Base-by-base conservation (phyloP, 1,139 yeast species). In the Lodderomyces jiufengensis region DNA sequence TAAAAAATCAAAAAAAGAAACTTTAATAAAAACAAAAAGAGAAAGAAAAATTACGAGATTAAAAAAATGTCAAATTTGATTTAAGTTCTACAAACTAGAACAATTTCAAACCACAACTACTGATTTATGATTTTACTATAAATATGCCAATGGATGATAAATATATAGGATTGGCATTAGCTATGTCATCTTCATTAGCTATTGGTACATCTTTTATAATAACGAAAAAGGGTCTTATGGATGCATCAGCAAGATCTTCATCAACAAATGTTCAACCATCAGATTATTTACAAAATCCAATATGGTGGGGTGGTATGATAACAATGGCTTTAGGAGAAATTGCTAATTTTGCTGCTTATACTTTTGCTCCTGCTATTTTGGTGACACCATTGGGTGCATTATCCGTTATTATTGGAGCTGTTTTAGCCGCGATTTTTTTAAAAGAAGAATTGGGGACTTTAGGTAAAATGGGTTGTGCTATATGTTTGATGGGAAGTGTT, bases 391-490 rank as follows among this genome's bases (percentile, higher is more conserved):
- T 87, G 39, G 97, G 97, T 9, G 97, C 97, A 0, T 66, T 87
- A 25, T 80, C 90, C 2, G 97, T 87, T 24, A 85, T 87, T 46
- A 87, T 87, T 43, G 97, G 92, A 11, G 95, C 97, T 2, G 87
- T 87, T 9, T 66, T 87, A 46, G 97, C 97, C 0, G 84, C 95
- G 3, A 59, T 87, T 4, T 85, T 87, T 54, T 66, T 87, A 45
- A 83, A 84, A 53, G 97, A 87, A 58, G 94, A 85, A 54, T 73
- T 87, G 45, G 96, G 96, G 1, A 76, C 84, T 4, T 66, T 87
- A 51, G 97, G 97, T n/a, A 84, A 83, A 57, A 76, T 88, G 80
- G 97, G 97, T 1, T 88, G 96, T 64, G 95, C 95, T 25, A 84
- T 86, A 37, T 87, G 97, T 58, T 63, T 87, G 37, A 72, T 87